A percentile compares a stretch with the other conserved stretches of the same genome.
Evolutionary conservation across 305 asterid species (phyloP).

Genomic region (Ilex paraguariensis): DNA sequence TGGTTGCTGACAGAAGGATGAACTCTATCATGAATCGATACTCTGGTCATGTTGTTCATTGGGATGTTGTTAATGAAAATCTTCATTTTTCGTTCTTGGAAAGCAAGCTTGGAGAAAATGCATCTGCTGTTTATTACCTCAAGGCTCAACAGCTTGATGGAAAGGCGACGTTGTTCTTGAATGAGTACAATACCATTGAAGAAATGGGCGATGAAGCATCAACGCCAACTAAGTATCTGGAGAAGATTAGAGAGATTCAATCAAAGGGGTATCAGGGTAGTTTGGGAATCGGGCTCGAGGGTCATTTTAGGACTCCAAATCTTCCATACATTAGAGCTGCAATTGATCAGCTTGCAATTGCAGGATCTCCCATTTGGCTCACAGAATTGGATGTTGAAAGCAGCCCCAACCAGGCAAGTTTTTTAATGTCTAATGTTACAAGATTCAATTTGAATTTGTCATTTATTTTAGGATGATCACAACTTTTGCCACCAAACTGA

Average conservation of each 20-base stretch:
- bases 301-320: slow-evolving; percentile 37
- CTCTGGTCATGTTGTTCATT: slow-evolving; percentile 43
- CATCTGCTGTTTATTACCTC: slow-evolving; percentile 24
- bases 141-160: slow-evolving; percentile 26
- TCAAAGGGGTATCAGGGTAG: slow-evolving; percentile 56
- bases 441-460: too few species aligned
- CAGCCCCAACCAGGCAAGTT: slow-evolving; percentile 40
- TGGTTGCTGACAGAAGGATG: slow-evolving; percentile 29
- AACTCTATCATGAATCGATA: slow-evolving; percentile 34
- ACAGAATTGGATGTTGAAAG: slow-evolving; percentile 55
- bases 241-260: slow-evolving; percentile 31
- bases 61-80: slow-evolving; percentile 80
- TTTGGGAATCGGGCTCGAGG: too few species aligned
- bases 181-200: slow-evolving; percentile 62
- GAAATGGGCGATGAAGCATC: slow-evolving; percentile 15
- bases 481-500: too few species aligned
- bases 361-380: slow-evolving; percentile 58
- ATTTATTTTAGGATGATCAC: neutral
- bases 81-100: slow-evolving; percentile 45
- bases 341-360: slow-evolving; percentile 44
- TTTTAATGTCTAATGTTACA: neutral
- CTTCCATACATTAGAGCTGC: slow-evolving; percentile 51
- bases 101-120: slow-evolving; percentile 28
- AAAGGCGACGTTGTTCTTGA: slow-evolving; percentile 39
- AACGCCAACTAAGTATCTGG: slow-evolving; percentile 38